Base-by-base conservation (phyloP, 805 yeast genomes). In the Wickerhamiella parazyma region DNA sequence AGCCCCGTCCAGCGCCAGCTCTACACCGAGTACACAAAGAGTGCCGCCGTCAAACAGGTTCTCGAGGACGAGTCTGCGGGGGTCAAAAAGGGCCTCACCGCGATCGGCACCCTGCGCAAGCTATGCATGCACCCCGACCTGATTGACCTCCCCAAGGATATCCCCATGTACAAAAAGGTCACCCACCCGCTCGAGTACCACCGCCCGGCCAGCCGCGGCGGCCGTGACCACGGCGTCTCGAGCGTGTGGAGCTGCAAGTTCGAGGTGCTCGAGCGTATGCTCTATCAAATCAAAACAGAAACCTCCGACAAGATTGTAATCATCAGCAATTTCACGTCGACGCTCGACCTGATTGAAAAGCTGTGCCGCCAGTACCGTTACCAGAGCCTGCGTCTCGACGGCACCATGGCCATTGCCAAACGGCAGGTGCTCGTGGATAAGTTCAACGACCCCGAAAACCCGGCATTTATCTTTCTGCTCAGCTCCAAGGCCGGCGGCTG, bases 401-500 rank as follows among this genome's bases (percentile, higher is more conserved):
- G 98, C 26, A 81, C 95, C 0, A 75, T 89, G 85, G 76, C 73
- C 44, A 86, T 91, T 45, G 83, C 81, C 63, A 91, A 91, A 58
- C 73, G 98, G 49, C 97, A 91, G 56, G 85, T 82, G 53, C 67
- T 89, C 25, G 98, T 91, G 16, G 97, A 89, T 60, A 67, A 72
- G 51, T 87, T 91, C 63, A 91, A 91, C 56, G 81, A 91, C 54
- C 95, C 96, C 1, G 80, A 82, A 36, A 81, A 86, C 1, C 69
- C 76, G 1, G 96, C 87, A 51, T 91, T 89, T 59, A 76, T 91
- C 2, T 91, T 91, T 54, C 67, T 91, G 47, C 66, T 91, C 42
- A 83, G 95, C 58, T 83, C 95, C 6, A 91, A 91, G 61, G 98
- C 98, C 1, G 98, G 98, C 54, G 98, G 98, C 1, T 91, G 98